Base-by-base conservation (phyloP, 2,329 filamentous ascomycete genomes). In the Elsinoe arachidis region DNA sequence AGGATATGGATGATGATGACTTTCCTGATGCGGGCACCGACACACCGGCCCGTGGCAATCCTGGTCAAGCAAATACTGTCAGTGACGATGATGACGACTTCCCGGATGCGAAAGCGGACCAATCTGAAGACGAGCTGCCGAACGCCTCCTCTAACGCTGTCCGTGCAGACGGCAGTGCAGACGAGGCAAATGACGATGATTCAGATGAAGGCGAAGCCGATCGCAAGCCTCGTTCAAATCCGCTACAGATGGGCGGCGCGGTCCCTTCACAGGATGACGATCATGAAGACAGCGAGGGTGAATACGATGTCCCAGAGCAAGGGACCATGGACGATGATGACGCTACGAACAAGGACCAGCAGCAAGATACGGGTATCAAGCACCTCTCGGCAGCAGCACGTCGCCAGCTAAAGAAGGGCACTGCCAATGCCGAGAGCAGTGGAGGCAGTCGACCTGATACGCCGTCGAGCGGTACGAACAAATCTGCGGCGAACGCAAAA, bases 341-440 rank as follows among this genome's bases (percentile, higher is more conserved):
- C 2, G 52, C 54, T n/a, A 59, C 59, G 14, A 17, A 46, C 35
- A 38, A n/a, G 15, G 35, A 44, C 17, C 34, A 33, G 19, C 19
- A 63, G 21, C 65, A 53, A 61, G 61, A 34, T 63, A 63, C 7
- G 62, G 66, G 38, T 66, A 68, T 56, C 39, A 52, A 56, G 15
- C 69, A 73, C 56, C 61, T 74, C 9, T 73, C 72, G 46, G 70
- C 70, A 7, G 64, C 68, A 56, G 68, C 72, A 61, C 68, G 70
- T 34, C 69, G 70, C 6, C 61, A 70, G 12, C 63, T 73, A 19
- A 68, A 69, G 37, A 73, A 74, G 60, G 63, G 63, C 37, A 61
- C 62, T 55, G 39, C 62, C 21, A 41, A 58, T 38, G 60, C 56
- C 15, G 34, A 39, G 14, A 39, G 30, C 30, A 46, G 19, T 34